These are phyloP conservation scores for Verbascum thapsus DNA, from an alignment of 257 asterid species.

Conservation along the genomic window DNA sequence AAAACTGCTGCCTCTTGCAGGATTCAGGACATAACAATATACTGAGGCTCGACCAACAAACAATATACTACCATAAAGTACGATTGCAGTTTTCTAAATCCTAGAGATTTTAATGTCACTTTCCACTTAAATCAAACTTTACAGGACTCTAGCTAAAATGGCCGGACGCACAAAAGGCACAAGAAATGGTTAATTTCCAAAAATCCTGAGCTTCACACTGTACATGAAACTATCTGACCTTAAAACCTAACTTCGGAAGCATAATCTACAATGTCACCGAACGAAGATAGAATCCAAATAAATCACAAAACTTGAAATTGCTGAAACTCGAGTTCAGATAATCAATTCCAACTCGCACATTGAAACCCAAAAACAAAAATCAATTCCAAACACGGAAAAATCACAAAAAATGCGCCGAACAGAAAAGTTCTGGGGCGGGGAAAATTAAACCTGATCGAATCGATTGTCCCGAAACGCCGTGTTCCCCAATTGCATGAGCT, in stretches of 20 bases:
- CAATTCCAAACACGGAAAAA: neutral
- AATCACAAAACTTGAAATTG: constrained; percentile 5
- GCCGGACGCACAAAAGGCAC: neutral
- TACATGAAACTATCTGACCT: neutral
- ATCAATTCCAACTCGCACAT: neutral
- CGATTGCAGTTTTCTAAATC: constrained; percentile 8
- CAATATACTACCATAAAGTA: constrained; percentile 1
- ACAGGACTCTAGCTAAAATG: neutral
- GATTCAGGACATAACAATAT: neutral
- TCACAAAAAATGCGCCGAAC: constrained; percentile 4
- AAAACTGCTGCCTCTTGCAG: neutral
- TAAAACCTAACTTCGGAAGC: constrained; percentile 12
- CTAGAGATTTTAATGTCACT: neutral
- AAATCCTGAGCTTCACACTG: neutral
- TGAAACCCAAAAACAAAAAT: constrained; percentile 3
- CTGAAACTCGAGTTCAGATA: neutral
- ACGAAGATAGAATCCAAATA: neutral
- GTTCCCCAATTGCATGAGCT: constrained; percentile 68
- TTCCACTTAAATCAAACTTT: constrained; percentile 1
- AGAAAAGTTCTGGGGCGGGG: constrained; percentile 23
- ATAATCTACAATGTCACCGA: constrained; percentile 1
- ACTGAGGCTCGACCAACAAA: neutral
- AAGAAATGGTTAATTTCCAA: neutral
- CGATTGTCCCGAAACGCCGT: constrained; percentile 65
- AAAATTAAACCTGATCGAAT: constrained; percentile 65